phyloP scores from a whole-genome alignment of 805 yeast genomes.

The Tetrapisispora namnaoensis region DNA sequence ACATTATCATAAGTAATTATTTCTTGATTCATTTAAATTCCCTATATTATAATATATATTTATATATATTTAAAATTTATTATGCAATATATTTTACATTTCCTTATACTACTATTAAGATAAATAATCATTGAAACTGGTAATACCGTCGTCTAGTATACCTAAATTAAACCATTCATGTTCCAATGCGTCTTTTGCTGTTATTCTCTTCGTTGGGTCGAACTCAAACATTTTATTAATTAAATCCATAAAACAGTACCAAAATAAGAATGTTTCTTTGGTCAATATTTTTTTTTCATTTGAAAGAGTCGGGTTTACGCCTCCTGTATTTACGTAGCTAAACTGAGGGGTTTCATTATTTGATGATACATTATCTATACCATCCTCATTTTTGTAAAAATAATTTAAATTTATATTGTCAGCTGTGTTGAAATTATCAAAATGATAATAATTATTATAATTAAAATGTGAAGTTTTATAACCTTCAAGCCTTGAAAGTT shows the following conservation, averaged over 20 bases:
- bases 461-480: background rate
- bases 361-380: background rate
- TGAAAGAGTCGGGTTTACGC: background rate
- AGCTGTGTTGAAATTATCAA: background rate
- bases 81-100: background rate
- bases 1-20: no score
- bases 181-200: constrained; percentile 64
- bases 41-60: background rate
- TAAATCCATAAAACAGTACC: constrained; percentile 74
- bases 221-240: constrained; percentile 54
- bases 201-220: constrained; percentile 62
- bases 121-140: constrained; percentile 17
- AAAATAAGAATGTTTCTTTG: constrained; percentile 61
- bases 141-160: constrained; percentile 44
- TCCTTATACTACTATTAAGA: background rate
- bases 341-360: background rate
- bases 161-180: constrained; percentile 77
- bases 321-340: background rate
- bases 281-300: constrained; percentile 21
- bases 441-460: background rate
- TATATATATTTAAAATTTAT: background rate
- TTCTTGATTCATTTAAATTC: no score
- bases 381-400: background rate
- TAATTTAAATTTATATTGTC: background rate
- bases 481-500: constrained; percentile 3